Conservation (phyloP, 306 rosid species). For the Cicer arietinum region DNA sequence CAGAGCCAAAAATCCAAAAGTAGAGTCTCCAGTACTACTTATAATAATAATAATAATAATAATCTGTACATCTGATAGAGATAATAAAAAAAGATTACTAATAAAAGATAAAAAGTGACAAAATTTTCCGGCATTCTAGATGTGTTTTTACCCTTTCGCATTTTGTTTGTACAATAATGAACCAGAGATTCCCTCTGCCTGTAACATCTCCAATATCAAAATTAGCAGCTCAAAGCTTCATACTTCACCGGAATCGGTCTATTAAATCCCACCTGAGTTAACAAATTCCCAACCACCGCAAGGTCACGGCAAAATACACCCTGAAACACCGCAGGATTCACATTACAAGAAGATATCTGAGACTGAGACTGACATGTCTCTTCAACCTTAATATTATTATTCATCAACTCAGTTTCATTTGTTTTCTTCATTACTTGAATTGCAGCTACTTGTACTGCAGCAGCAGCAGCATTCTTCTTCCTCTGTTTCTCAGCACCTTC, state of each 20-base stretch:
- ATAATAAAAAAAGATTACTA: slow-evolving; percentile 33
- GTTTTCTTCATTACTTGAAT: slow-evolving; percentile 52
- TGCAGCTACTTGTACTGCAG: slow-evolving; percentile 44
- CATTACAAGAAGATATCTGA: slow-evolving; percentile 43
- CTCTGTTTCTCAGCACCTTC: slow-evolving; percentile 81
- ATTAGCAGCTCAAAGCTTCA: slow-evolving; percentile 88
- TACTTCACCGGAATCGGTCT: slow-evolving; percentile 83
- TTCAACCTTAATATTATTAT: neutral
- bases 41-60: slow-evolving; percentile 44
- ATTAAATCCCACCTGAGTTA: slow-evolving; percentile 78
- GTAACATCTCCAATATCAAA: slow-evolving; percentile 46
- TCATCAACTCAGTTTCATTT: slow-evolving; percentile 40
- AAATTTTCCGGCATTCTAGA: slow-evolving; percentile 76
- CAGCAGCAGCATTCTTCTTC: slow-evolving; percentile 53
- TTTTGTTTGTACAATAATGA: slow-evolving; percentile 77
- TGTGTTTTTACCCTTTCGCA: slow-evolving; percentile 36
- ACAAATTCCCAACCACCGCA: slow-evolving; percentile 77
- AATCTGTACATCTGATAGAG: slow-evolving; percentile 64
- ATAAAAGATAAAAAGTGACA: slow-evolving; percentile 51
- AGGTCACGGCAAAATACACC: slow-evolving; percentile 95
- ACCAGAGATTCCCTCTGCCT: slow-evolving; percentile 58
- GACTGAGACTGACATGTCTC: slow-evolving; percentile 25
- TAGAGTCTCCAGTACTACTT: slow-evolving; percentile 53
- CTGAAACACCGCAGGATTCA: slow-evolving; percentile 60
- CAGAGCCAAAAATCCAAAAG: slow-evolving; percentile 32